Evolutionary conservation across 2,329 filamentous ascomycete genomes (phyloP).

Genomic region (Didymella pinodella): DNA sequence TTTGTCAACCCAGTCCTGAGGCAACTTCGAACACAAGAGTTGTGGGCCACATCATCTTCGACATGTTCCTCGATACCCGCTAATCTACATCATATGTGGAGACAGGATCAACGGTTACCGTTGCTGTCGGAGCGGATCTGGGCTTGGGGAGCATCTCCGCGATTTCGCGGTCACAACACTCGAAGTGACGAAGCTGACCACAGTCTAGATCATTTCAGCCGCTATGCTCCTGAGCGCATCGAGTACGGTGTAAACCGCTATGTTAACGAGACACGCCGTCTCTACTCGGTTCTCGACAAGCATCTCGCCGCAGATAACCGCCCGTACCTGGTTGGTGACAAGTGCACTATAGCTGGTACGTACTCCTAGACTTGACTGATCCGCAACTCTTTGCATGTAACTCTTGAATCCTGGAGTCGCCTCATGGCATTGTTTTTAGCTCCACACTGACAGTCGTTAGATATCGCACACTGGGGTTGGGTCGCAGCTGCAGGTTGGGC

Average conservation of each 20-base stretch:
- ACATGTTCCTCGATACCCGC: neutral
- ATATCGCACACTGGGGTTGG: constrained; percentile 85
- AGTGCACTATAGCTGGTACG: constrained; percentile 61
- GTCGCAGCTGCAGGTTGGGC: constrained; percentile 66
- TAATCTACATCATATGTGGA: neutral
- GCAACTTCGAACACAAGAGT: too few relatives aligned
- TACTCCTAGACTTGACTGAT: neutral
- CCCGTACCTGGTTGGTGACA: constrained; percentile 68
- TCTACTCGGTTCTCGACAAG: constrained; percentile 79
- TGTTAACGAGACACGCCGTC: constrained; percentile 79
- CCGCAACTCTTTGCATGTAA: neutral
- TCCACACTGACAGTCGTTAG: constrained; percentile 45
- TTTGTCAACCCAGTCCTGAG: too few relatives aligned
- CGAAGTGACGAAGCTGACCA: constrained; percentile 12
- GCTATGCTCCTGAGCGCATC: constrained; percentile 84
- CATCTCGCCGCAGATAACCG: constrained; percentile 65
- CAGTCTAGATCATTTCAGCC: constrained; percentile 73
- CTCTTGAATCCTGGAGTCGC: neutral
- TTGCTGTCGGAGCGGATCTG: neutral
- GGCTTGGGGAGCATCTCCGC: neutral
- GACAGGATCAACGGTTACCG: neutral
- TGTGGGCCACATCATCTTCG: neutral
- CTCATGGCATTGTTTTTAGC: neutral
- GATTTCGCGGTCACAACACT: neutral
- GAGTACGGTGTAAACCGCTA: constrained; percentile 85